Evolutionary conservation across 1,284 basidiomycete genomes (phyloP).

Genomic region (Cutaneotrichosporon mucoides): DNA sequence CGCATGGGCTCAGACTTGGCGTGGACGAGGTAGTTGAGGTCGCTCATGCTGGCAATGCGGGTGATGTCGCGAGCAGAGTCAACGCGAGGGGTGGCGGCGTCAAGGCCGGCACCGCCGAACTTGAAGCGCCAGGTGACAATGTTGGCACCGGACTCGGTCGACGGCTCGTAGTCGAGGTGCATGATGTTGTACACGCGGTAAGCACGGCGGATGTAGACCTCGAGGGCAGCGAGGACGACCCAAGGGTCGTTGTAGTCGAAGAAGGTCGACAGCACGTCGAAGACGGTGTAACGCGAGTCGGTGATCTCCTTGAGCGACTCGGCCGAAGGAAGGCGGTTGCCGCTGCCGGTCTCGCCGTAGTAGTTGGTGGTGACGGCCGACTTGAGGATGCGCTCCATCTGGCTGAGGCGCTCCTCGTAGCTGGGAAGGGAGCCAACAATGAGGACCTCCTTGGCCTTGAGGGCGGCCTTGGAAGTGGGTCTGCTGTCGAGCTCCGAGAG

Average conservation of each 20-base stretch:
- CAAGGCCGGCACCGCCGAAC: conserved; percentile 70
- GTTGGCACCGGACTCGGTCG: conserved; percentile 74
- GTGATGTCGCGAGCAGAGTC: conserved; percentile 51
- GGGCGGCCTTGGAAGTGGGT: conserved; percentile 78
- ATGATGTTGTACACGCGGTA: conserved; percentile 93
- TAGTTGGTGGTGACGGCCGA: conserved; percentile 78
- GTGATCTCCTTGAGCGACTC: conserved; percentile 89
- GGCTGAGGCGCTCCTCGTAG: conserved; percentile 84
- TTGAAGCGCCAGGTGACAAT: conserved; percentile 91
- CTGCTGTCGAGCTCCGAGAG: conserved; percentile 71
- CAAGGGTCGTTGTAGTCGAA: conserved; percentile 82
- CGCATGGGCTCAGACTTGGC: conserved; percentile 79
- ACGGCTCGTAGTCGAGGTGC: conserved; percentile 90
- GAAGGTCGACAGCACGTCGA: conserved; percentile 93
- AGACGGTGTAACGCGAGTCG: conserved; percentile 95
- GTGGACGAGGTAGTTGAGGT: conserved; percentile 83
- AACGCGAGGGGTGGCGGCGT: conserved; percentile 76
- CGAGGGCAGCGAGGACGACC: conserved; percentile 85
- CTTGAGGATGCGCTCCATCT: conserved; percentile 93
- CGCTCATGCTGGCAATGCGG: conserved; percentile 82
- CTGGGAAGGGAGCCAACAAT: conserved; percentile 95
- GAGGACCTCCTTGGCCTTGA: conserved; percentile 96
- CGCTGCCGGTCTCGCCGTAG: conserved; percentile 78
- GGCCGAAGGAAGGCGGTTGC: conserved; percentile 67
- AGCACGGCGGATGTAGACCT: conserved; percentile 86